Evolutionary conservation across 2,329 filamentous ascomycete genomes (phyloP), one percentile per base, ranked within the genome.

Genomic region (Neospermospora avenae): DNA sequence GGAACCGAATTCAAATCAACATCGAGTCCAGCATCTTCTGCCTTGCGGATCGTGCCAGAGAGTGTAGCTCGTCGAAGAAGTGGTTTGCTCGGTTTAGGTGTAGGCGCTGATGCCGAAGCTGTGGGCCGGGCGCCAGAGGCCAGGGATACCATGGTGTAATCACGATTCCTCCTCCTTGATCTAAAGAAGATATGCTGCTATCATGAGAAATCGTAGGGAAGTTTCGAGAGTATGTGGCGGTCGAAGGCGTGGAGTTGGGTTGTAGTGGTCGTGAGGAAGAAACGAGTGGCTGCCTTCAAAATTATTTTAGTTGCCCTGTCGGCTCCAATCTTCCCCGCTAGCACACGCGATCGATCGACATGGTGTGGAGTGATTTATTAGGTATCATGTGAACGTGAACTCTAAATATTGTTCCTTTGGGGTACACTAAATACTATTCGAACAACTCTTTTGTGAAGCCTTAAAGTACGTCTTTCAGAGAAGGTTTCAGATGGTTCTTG

Each of bases 41-140:
- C 51, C 57, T 71, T 72, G 28, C 70, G 65, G 35, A 68, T 62
- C 13, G 64, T 70, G 25, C 69, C 66, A 42, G 67, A 67, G 28
- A 66, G 60, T n/a, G 65, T 70, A 18, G 67, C 41, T 46, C 63
- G 59, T 58, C 68, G 68, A 13, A 72, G 64, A 42, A 72, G 66
- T 24, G 69, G 68, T 65, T 71, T 72, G 54, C 35, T 67, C 34
- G 68, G 59, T 63, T 65, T 68, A 55, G 61, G 25, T 51, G 57
- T 37, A 55, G 61, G 44, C 35, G 60, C 53, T 20, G 61, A 44
- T 5, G 60, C 45, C 42, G 58, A 52, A 35, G 44, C 59, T 31
- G 59, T 34, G 14, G 51, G 56, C 56, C 60, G 42, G 35, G 57
- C 59, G 25, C 61, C 51, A 34, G 67, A 61, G n/a, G 68, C 58